phyloP scores from a whole-genome alignment of 1,139 yeast species.

The Zygosaccharomyces sapae region DNA sequence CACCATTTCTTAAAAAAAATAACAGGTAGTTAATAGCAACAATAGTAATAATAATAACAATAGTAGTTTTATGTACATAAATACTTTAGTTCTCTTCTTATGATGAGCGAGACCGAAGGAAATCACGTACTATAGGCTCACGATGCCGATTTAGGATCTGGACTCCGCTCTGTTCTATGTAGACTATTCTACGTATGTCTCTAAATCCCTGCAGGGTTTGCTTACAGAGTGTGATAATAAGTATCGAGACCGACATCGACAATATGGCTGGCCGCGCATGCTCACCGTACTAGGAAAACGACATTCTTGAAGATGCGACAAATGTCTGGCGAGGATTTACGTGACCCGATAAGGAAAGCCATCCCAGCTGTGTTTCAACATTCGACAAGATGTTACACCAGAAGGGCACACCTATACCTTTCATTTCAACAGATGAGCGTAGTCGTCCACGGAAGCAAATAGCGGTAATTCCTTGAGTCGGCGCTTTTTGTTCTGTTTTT shows the following conservation, averaged over 20 bases:
- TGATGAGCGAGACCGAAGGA: neutral
- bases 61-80: neutral
- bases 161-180: neutral
- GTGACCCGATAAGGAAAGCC: constrained; percentile 2
- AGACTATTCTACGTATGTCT: neutral
- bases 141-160: neutral
- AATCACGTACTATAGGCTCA: neutral
- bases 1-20: neutral
- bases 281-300: neutral
- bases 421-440: constrained; percentile 42
- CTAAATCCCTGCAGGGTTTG: neutral
- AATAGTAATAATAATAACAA: neutral
- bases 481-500: constrained; percentile 48
- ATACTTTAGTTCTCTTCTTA: neutral
- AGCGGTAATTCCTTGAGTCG: constrained; percentile 70
- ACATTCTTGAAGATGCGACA: neutral
- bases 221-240: neutral
- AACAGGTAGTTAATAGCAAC: neutral
- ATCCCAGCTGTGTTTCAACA: neutral
- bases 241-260: neutral
- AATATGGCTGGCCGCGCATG: neutral
- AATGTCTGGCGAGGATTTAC: constrained; percentile 5
- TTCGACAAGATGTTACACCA: neutral
- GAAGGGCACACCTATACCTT: neutral
- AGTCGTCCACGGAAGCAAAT: constrained; percentile 88